Evolutionary conservation across 805 yeast species (phyloP).

Genomic region (Yueomyces sp.): DNA sequence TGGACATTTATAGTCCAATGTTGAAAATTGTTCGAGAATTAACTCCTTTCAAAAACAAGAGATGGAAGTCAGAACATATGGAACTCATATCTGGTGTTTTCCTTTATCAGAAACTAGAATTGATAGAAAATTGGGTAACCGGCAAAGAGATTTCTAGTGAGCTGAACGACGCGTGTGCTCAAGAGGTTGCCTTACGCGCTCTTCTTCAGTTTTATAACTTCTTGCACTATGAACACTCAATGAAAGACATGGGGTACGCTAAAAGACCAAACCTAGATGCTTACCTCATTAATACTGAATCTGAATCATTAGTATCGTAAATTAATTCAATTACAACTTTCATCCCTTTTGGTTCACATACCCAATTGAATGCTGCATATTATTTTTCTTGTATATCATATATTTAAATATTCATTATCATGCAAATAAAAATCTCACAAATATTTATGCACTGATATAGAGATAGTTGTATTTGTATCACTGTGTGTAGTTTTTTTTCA

Average conservation of each 20-base stretch:
- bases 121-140: slow-evolving; percentile 79
- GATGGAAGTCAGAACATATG: slow-evolving; percentile 91
- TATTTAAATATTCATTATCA: no score
- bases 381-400: no score
- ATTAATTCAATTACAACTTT: no score
- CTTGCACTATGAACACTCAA: slow-evolving; percentile 37
- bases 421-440: no score
- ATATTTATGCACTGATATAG: neutral
- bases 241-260: slow-evolving; percentile 44
- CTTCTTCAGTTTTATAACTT: slow-evolving; percentile 65
- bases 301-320: neutral
- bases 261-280: slow-evolving; percentile 10
- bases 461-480: neutral
- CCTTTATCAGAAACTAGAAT: slow-evolving; percentile 52
- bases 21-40: slow-evolving; percentile 63
- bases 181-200: slow-evolving; percentile 74
- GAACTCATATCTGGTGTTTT: slow-evolving; percentile 82
- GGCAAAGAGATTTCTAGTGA: slow-evolving; percentile 71
- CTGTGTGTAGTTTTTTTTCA: slow-evolving; percentile 12
- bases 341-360: no score
- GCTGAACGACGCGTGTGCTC: slow-evolving; percentile 63
- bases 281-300: slow-evolving; percentile 1
- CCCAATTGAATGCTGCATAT: no score
- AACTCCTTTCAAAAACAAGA: slow-evolving; percentile 83
- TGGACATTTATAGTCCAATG: slow-evolving; percentile 51